Base-by-base conservation (phyloP, 179 eudicot genomes). In the Actinidia arguta region DNA sequence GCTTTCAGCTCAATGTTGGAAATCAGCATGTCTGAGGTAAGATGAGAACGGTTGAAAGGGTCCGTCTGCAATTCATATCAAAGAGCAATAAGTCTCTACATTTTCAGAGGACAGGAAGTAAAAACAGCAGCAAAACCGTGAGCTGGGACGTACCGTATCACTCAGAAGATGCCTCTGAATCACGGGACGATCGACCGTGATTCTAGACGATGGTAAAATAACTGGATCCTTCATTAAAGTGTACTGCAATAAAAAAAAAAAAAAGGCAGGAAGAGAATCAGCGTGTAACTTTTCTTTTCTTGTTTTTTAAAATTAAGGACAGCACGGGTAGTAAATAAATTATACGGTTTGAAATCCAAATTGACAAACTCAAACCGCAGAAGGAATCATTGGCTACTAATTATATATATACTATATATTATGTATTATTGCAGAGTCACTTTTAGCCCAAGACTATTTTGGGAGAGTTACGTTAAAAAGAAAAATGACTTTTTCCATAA, bases 91-190 rank as follows among this genome's bases (percentile, higher is more conserved):
- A 79, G 73, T 64, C 4, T n/a, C 74, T 22, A 16, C 56, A 68
- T 16, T 39, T 1, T 24, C 66, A 75, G 31, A 56, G 8, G 22
- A 12, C 17, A 20, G 24, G 54, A 6, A 69, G 17, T 24, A 11
- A 78, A 6, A 8, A 50, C 44, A 44, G 25, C 31, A 47, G 42
- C 9, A 44, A 63, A 69, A 73, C 61, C 7, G 74, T 20, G 52
- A 73, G 55, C n/a, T 71, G 82, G 68, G 12, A 22, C 74, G 63
- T 93, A 96, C 99, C 13, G 82, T 88, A 73, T 95, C 98, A 64
- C 99, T 96, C 46, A 96, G 93, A 80, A 96, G 95, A 93, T 96
- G 99, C 92, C 99, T 91, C 85, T 95, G 91, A 86, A 96, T 96
- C 85, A 96, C 98, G 17, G 98, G 87, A 50, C 99, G 93, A 83